These are phyloP conservation scores for Trapa bicornis DNA, from an alignment of 345 rosid species.

Conservation along the genomic window DNA sequence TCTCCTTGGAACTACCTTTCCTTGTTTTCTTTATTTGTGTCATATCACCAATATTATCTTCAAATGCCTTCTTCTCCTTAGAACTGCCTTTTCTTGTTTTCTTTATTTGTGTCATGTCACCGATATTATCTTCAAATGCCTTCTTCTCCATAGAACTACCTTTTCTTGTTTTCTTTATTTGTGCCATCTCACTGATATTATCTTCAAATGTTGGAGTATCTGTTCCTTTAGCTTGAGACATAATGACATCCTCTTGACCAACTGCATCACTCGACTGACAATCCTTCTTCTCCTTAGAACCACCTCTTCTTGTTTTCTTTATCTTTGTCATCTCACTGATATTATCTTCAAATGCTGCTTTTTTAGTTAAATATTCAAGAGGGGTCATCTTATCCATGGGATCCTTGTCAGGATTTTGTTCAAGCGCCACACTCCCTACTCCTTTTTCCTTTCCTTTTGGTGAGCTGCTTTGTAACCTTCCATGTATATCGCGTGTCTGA, in stretches of 20 bases:
- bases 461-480: not conserved
- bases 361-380: not conserved
- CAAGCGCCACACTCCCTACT: not conserved
- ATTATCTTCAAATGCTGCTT: not conserved
- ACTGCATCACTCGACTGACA: not conserved
- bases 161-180: not conserved
- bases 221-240: not conserved
- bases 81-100: too few species aligned
- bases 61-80: too few species aligned
- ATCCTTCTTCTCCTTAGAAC: conserved; percentile 3
- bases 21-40: too few species aligned
- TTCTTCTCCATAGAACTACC: too few species aligned
- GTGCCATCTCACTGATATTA: not conserved
- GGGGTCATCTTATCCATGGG: not conserved
- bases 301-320: not conserved
- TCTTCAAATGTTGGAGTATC: not conserved
- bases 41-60: too few species aligned
- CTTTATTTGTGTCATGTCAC: too few species aligned
- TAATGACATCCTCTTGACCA: not conserved
- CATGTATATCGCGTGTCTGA: not conserved
- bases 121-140: too few species aligned
- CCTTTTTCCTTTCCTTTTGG: not conserved
- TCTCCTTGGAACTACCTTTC: too few species aligned
- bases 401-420: not conserved
- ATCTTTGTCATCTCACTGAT: not conserved